Base-by-base conservation (phyloP, 2,329 filamentous ascomycete species). In the Neonectria magnoliae region DNA sequence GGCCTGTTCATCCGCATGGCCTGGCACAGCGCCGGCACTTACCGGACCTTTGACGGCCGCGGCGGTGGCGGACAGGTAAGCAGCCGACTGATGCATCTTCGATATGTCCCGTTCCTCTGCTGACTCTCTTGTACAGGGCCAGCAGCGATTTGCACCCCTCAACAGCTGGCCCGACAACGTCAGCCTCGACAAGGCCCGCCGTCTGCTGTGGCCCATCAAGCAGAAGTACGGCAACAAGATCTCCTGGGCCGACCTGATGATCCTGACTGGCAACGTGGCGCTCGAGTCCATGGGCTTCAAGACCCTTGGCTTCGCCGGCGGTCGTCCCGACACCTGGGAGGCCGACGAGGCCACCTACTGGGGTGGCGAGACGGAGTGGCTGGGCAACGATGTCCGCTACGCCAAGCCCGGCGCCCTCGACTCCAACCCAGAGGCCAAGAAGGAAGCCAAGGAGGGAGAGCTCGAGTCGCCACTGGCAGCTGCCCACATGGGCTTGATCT, bases 221-320 rank as follows among this genome's bases (percentile, higher is more conserved):
- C 91, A 93, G 72, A 94, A 94, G 86, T 94, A 94, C 73, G 91
- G 91, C 77, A 88, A 88, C 84, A 93, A 91, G 84, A 91, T 94
- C 79, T 93, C 91, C 0, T 94, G 91, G 91, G 89, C 91, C 38
- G 91, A 93, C 76, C 81, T 94, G 65, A 77, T 91, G 55, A 83
- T 93, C 62, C 85, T 93, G 60, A 86, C 90, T 33, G 91, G 91
- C 71, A 93, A 93, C 77, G 90, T 93, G 25, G 90, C 91, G 53
- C 84, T 93, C 69, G 91, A 94, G 81, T 88, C 87, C 68, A 93
- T 93, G 90, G 91, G 90, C 68, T 86, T 91, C 81, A 87, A 89
- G 81, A 89, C 91, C 41, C 89, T 91, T 69, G 91, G 91, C 68
- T 93, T 93, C 71, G 88, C 89, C 58, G 90, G 87, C 77, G 91